These are phyloP conservation scores for Thelonectria discophora DNA, from an alignment of 2,329 filamentous ascomycete species.

Conservation along the genomic window DNA sequence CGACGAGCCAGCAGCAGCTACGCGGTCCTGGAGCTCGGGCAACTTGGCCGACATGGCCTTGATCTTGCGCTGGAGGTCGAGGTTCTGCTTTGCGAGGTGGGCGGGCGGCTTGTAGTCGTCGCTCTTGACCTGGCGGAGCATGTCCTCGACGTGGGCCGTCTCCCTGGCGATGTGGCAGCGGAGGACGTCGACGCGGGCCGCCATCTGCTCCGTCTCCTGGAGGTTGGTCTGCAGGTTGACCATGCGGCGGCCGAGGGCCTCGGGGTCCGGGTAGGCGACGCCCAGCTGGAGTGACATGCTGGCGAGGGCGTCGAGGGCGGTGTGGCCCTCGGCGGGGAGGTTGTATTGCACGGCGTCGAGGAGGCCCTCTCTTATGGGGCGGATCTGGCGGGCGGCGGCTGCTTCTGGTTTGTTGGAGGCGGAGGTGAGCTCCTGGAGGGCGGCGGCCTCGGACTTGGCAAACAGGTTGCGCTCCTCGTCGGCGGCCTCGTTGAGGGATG, in stretches of 20 bases:
- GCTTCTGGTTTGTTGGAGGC: conserved; percentile 37
- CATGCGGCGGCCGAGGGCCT: conserved; percentile 61
- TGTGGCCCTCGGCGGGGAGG: conserved; percentile 63
- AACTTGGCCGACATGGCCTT: conserved; percentile 73
- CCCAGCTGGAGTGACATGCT: conserved; percentile 60
- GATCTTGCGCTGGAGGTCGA: conserved; percentile 75
- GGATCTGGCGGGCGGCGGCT: conserved; percentile 10
- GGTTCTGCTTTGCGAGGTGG: conserved; percentile 73
- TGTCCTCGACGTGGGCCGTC: conserved; percentile 48
- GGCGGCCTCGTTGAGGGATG: conserved; percentile 78
- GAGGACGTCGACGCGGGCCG: conserved; percentile 64
- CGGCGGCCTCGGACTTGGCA: conserved; percentile 65
- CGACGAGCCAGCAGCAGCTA: conserved; percentile 53
- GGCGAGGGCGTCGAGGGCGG: conserved; percentile 67
- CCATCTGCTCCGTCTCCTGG: conserved; percentile 64
- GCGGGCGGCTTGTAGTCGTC: conserved; percentile 63
- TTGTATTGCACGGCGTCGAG: conserved; percentile 63
- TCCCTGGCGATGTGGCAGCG: conserved; percentile 64
- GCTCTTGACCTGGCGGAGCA: conserved; percentile 55
- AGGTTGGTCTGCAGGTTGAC: conserved; percentile 64
- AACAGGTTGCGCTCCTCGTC: conserved; percentile 73
- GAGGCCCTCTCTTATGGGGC: conserved; percentile 50
- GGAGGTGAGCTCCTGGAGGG: conserved; percentile 62
- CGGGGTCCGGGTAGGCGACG: conserved; percentile 57
- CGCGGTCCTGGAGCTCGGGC: conserved; percentile 66